phyloP scores from a whole-genome alignment of 139 green algal genomes.

The Tetratostichococcus sp. region DNA sequence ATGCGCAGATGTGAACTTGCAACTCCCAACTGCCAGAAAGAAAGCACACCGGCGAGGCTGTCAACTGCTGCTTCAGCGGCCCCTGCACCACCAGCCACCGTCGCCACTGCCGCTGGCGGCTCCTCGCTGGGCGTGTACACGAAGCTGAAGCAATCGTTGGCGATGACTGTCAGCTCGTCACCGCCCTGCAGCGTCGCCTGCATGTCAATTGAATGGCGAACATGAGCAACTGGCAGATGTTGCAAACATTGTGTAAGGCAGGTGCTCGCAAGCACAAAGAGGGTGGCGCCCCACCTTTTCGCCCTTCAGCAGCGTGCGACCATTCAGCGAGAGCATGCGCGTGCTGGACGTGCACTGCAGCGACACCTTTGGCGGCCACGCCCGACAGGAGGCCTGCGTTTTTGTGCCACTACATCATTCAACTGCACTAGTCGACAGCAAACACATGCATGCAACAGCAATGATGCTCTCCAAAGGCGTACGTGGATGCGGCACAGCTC shows the following conservation, averaged over 20 bases:
- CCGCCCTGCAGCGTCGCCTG: slow-evolving; percentile 1
- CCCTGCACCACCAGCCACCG: too few relatives aligned
- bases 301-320: background rate
- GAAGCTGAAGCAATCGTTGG: background rate
- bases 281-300: background rate
- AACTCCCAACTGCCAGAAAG: too few relatives aligned
- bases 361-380: background rate
- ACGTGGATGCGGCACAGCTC: background rate
- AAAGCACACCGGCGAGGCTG: too few relatives aligned
- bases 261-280: too few relatives aligned
- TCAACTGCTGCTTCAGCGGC: too few relatives aligned
- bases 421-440: too few relatives aligned
- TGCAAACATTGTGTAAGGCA: too few relatives aligned
- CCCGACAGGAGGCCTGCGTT: background rate
- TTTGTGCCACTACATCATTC: too few relatives aligned
- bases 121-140: background rate
- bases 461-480: background rate
- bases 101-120: background rate
- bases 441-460: background rate
- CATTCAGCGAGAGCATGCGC: background rate
- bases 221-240: too few relatives aligned
- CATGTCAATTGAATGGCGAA: background rate
- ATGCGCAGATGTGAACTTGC: too few relatives aligned
- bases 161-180: background rate
- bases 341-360: background rate